Percentiles rank a stretch among this genome's conserved stretches.
These are phyloP conservation scores for Stellera chamaejasme DNA, from an alignment of 345 rosid species.

Conservation along the genomic window DNA sequence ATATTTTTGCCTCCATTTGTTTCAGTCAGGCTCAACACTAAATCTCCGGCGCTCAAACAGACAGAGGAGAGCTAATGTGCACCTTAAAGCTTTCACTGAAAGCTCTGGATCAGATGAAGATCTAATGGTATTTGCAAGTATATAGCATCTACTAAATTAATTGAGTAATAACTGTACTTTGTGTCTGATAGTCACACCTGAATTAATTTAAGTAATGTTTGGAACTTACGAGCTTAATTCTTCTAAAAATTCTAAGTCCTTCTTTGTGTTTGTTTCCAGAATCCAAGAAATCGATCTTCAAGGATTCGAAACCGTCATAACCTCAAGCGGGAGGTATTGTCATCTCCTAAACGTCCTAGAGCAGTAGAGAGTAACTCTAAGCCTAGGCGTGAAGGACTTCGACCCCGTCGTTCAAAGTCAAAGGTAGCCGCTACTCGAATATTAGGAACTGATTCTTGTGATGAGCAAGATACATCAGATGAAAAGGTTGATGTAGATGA, in stretches of 20 bases:
- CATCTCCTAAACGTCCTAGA: constrained; percentile 52
- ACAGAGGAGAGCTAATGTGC: constrained; percentile 78
- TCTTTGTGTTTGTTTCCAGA: constrained; percentile 33
- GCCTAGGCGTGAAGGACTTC: constrained; percentile 98
- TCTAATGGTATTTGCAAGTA: constrained; percentile 46
- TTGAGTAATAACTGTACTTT: no score
- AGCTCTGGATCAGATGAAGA: constrained; percentile 96
- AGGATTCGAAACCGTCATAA: constrained; percentile 53
- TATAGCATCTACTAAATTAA: not conserved
- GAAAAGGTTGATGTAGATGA: constrained; percentile 75
- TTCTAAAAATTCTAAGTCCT: constrained; percentile 3
- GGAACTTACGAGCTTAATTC: no score
- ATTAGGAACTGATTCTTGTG: constrained; percentile 50
- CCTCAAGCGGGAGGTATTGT: constrained; percentile 48
- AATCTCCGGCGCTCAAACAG: constrained; percentile 96
- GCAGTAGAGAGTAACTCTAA: constrained; percentile 37
- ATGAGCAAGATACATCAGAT: constrained; percentile 63
- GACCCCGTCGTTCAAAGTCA: constrained; percentile 88
- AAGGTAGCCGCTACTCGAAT: constrained; percentile 40
- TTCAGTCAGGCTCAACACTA: constrained; percentile 49
- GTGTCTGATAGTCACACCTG: no score
- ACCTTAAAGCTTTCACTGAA: constrained; percentile 73
- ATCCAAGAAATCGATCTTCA: constrained; percentile 44
- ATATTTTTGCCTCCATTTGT: constrained; percentile 13
- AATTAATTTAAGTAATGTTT: no score